phyloP scores from a whole-genome alignment of 2,329 filamentous ascomycete genomes.

The Monosporascus sp. region DNA sequence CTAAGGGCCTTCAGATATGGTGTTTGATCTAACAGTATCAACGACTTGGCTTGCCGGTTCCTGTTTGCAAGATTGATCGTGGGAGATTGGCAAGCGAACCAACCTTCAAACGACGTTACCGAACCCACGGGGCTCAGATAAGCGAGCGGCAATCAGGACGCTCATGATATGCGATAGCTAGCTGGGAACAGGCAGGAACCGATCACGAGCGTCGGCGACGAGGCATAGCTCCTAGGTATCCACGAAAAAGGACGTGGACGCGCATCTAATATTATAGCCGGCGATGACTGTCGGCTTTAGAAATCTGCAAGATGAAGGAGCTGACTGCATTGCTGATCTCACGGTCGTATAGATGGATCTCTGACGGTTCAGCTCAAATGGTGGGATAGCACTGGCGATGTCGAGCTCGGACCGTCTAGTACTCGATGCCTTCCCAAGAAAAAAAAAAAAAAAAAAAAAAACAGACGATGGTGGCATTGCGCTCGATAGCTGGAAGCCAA shows the following conservation, averaged over 20 bases:
- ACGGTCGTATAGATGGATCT: constrained; percentile 24
- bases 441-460: too few relatives aligned
- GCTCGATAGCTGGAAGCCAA: neutral
- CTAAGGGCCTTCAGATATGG: constrained; percentile 4
- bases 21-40: constrained; percentile 5
- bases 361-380: constrained; percentile 13
- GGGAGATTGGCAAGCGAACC: constrained; percentile 13
- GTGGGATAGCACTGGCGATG: constrained; percentile 9
- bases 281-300: constrained; percentile 10
- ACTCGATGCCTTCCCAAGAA: neutral
- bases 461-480: neutral
- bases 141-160: constrained; percentile 13
- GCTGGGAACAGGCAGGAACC: constrained; percentile 17
- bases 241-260: neutral
- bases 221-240: neutral
- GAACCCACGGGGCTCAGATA: constrained; percentile 16
- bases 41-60: constrained; percentile 4
- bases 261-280: constrained; percentile 1
- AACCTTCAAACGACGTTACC: constrained; percentile 22
- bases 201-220: constrained; percentile 5
- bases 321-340: constrained; percentile 25
- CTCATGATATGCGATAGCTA: constrained; percentile 13
- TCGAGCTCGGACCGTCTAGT: constrained; percentile 10
- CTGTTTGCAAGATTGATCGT: constrained; percentile 13
- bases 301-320: constrained; percentile 12